phyloP scores from a whole-genome alignment of 805 yeast genomes.

The Starmerella vitae region DNA sequence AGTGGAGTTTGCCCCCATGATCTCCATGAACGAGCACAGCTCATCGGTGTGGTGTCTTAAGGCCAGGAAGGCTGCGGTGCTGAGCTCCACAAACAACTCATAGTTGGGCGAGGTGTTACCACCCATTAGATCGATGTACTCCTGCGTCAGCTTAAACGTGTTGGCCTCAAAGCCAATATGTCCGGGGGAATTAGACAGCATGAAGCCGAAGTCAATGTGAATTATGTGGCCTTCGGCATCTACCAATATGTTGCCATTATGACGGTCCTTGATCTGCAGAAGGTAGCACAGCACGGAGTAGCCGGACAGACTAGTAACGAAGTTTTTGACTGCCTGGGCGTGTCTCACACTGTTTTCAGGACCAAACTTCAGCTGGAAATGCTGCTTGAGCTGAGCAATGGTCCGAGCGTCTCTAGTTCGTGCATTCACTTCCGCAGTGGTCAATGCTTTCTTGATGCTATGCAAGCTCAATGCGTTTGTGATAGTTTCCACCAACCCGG shows the following conservation, averaged over 20 bases:
- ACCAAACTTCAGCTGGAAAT: conserved; percentile 67
- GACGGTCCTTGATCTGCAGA: conserved; percentile 91
- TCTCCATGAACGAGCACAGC: conserved; percentile 68
- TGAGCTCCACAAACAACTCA: conserved; percentile 43
- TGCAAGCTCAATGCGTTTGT: conserved; percentile 89
- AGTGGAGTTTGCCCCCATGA: conserved; percentile 84
- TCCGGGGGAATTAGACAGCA: conserved; percentile 90
- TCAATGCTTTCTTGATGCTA: conserved; percentile 82
- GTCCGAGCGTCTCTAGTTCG: conserved; percentile 47
- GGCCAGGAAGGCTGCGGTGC: conserved; percentile 61
- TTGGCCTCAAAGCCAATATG: conserved; percentile 96
- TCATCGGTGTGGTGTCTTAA: conserved; percentile 62
- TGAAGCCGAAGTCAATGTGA: conserved; percentile 82
- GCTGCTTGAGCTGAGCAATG: conserved; percentile 63
- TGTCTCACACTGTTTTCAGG: conserved; percentile 37
- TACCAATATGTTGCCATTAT: conserved; percentile 94
- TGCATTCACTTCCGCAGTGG: conserved; percentile 40
- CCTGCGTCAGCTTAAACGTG: conserved; percentile 83
- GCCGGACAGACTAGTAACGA: conserved; percentile 80
- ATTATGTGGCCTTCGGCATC: conserved; percentile 91
- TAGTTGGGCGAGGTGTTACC: conserved; percentile 56
- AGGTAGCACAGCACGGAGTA: conserved; percentile 84
- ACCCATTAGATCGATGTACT: conserved; percentile 78
- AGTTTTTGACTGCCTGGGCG: conserved; percentile 67
- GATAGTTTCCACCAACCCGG: conserved; percentile 91